A percentile compares a stretch with the other conserved stretches of the same genome.
Evolutionary conservation across 1,139 yeast species (phyloP).

Genomic region (Citeromyces hawaiiensis): DNA sequence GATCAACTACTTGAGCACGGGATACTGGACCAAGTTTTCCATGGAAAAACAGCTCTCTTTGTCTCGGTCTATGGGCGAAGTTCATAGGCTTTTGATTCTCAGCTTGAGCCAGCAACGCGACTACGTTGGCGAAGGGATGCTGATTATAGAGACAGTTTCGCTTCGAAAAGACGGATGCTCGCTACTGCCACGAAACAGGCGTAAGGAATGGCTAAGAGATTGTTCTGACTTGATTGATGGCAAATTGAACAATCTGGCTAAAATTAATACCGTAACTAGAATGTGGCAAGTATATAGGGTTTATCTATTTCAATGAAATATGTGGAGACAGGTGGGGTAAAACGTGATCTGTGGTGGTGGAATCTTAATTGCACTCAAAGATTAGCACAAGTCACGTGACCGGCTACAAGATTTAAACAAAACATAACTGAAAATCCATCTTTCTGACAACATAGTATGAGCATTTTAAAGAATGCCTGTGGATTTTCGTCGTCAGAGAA

Average conservation of each 20-base stretch:
- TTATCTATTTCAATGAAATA: conserved; percentile 10
- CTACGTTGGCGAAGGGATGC: conserved; percentile 31
- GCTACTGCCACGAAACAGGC: conserved; percentile 32
- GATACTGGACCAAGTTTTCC: conserved; percentile 27
- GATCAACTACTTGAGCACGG: conserved; percentile 17
- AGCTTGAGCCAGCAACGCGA: conserved; percentile 11
- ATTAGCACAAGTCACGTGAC: background rate
- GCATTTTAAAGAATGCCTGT: background rate
- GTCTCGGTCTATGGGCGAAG: conserved; percentile 36
- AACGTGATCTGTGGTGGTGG: background rate
- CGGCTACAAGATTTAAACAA: no score
- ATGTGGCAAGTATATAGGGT: conserved; percentile 41
- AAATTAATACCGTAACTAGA: conserved; percentile 31
- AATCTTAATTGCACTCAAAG: background rate
- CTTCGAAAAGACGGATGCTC: conserved; percentile 33
- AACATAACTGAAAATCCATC: no score
- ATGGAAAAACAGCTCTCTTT: conserved; percentile 28
- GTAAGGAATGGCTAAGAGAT: conserved; percentile 40
- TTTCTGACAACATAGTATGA: no score
- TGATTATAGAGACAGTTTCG: conserved; percentile 44
- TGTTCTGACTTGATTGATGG: conserved; percentile 34
- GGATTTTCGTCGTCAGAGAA: background rate
- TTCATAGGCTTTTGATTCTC: conserved; percentile 35
- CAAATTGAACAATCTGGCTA: conserved; percentile 18
- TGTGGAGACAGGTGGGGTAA: background rate